Evolutionary conservation across 768 basidiomycete genomes (phyloP).

Genomic region (Russula foetens): DNA sequence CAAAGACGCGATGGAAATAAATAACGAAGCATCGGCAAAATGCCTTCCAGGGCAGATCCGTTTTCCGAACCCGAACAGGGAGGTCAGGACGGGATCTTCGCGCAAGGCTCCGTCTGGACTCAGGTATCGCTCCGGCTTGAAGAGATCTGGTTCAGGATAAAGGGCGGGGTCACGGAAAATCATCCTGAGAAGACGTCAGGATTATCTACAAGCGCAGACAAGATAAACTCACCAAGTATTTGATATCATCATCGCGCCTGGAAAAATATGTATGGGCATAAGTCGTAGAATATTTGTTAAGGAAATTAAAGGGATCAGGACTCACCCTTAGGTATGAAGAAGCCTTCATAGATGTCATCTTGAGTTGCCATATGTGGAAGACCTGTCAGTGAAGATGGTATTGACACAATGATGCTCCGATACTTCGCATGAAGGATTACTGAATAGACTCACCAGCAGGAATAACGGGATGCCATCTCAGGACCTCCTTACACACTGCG

Average conservation of each 20-base stretch:
- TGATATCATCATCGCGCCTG: background rate
- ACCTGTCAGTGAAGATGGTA: background rate
- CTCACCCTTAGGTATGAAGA: constrained; percentile 6
- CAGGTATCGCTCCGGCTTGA: background rate
- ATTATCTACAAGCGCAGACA: background rate
- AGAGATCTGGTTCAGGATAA: background rate
- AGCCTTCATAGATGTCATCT: constrained; percentile 1
- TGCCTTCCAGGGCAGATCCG: background rate
- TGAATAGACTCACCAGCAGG: background rate
- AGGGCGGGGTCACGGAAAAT: background rate
- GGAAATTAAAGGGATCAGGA: no score
- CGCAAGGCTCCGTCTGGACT: background rate
- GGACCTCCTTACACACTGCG: background rate
- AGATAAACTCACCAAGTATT: background rate
- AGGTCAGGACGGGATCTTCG: background rate
- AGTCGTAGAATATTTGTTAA: background rate
- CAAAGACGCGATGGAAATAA: background rate
- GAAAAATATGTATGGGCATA: background rate
- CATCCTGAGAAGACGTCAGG: background rate
- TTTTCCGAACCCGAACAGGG: background rate
- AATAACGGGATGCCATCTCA: background rate
- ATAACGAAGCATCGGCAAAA: background rate
- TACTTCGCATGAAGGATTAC: background rate
- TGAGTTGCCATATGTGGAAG: background rate
- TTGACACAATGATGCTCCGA: background rate